Evolutionary conservation across 2,329 filamentous ascomycete genomes (phyloP).

Genomic region (Domatiomyces catenatus): DNA sequence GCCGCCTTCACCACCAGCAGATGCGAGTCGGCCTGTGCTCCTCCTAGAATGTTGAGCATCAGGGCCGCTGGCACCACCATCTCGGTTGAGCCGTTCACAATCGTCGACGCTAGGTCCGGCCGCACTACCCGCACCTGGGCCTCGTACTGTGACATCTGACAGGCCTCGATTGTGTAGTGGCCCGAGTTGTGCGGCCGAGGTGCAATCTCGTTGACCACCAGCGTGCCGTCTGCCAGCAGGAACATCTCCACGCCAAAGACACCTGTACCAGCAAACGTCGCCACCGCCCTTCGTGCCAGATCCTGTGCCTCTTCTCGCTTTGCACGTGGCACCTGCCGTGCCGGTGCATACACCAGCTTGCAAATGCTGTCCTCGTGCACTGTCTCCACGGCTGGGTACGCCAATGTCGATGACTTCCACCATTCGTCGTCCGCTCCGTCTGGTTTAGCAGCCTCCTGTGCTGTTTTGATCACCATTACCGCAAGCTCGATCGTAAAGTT

Average conservation of each 20-base stretch:
- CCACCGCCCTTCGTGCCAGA: constrained; percentile 64
- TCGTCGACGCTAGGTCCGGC: constrained; percentile 38
- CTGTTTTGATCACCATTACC: constrained; percentile 87
- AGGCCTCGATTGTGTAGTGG: constrained; percentile 88
- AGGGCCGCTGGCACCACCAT: constrained; percentile 32
- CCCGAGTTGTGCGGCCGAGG: constrained; percentile 80
- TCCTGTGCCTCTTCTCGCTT: constrained; percentile 53
- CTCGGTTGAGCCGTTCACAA: constrained; percentile 35
- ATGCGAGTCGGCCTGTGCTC: constrained; percentile 48
- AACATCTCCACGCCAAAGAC: constrained; percentile 98
- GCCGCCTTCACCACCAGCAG: constrained; percentile 41
- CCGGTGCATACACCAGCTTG: constrained; percentile 78
- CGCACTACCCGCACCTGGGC: constrained; percentile 78
- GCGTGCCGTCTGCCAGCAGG: constrained; percentile 52
- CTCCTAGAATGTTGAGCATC: constrained; percentile 41
- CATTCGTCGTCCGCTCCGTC: constrained; percentile 18
- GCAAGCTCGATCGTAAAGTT: constrained; percentile 76
- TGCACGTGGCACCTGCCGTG: constrained; percentile 49
- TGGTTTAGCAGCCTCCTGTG: constrained; percentile 42
- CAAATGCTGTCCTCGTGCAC: constrained; percentile 92
- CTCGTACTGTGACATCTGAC: constrained; percentile 79
- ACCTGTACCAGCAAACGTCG: constrained; percentile 69
- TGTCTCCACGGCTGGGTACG: constrained; percentile 86
- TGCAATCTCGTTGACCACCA: constrained; percentile 77
- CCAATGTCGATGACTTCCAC: constrained; percentile 30